Evolutionary conservation across 192 early-diverging fungal species (phyloP).

Genomic region (Coemansia umbellata): DNA sequence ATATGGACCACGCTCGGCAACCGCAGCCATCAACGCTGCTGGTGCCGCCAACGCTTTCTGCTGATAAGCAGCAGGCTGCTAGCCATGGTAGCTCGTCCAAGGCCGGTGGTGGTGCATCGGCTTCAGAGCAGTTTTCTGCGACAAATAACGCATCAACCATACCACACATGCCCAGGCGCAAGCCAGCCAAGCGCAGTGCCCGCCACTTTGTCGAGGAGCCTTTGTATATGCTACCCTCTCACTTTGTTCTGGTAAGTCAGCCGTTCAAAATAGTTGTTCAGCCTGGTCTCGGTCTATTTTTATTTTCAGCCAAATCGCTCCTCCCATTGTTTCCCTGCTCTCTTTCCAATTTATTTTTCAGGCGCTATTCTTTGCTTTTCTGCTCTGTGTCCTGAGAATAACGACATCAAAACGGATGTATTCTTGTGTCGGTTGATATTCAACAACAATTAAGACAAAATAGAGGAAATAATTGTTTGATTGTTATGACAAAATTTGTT

Average conservation of each 20-base stretch:
- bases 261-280: not conserved
- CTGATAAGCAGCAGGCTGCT: too few relatives aligned
- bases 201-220: conserved; percentile 51
- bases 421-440: not conserved
- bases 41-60: too few relatives aligned
- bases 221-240: conserved; percentile 37
- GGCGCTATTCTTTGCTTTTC: not conserved
- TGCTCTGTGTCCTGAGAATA: not conserved
- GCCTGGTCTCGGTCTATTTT: not conserved
- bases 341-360: not conserved
- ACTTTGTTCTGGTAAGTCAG: conserved; percentile 41
- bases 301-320: not conserved
- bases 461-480: not conserved
- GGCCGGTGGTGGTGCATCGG: too few relatives aligned
- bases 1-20: not conserved
- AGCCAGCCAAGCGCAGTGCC: conserved; percentile 32
- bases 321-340: not conserved
- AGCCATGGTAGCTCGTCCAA: too few relatives aligned
- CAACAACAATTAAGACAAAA: too few relatives aligned
- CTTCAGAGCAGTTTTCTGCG: too few relatives aligned
- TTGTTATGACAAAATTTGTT: conserved; percentile 4
- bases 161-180: conserved; percentile 20
- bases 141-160: too few relatives aligned
- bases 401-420: not conserved
- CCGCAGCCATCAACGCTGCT: not conserved